Evolutionary conservation across 2,329 filamentous ascomycete genomes (phyloP).

Genomic region (Arachnomyces sp.): DNA sequence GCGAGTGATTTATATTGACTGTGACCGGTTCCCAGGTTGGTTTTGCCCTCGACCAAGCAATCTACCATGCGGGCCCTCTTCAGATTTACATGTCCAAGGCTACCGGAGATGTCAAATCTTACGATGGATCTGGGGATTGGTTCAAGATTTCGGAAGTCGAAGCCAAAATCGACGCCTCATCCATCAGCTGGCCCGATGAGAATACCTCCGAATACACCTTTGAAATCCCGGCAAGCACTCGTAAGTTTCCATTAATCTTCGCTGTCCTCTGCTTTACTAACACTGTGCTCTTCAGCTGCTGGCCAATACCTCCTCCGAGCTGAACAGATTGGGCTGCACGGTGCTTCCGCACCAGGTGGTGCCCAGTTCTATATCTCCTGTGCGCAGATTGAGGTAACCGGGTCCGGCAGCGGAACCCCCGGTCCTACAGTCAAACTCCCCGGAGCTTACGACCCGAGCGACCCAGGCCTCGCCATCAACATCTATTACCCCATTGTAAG

Average conservation of each 20-base stretch:
- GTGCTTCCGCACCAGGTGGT: conserved; percentile 2
- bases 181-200: conserved; percentile 35
- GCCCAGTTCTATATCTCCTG: conserved; percentile 11
- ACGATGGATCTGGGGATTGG: conserved; percentile 8
- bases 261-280: conserved; percentile 12
- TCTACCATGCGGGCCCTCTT: conserved; percentile 13
- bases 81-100: conserved; percentile 15
- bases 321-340: conserved; percentile 8
- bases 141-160: conserved; percentile 18
- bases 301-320: conserved; percentile 7
- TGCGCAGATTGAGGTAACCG: conserved; percentile 13
- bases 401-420: conserved; percentile 12
- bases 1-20: neutral
- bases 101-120: conserved; percentile 8
- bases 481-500: conserved; percentile 11
- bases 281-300: conserved; percentile 25
- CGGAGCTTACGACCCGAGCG: conserved; percentile 13
- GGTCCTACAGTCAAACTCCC: conserved; percentile 12
- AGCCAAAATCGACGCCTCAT: conserved; percentile 23
- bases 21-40: conserved; percentile 4
- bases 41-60: conserved; percentile 10
- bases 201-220: conserved; percentile 16
- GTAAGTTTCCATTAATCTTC: neutral
- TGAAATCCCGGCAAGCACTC: neutral
- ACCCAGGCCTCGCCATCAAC: conserved; percentile 15